Base-by-base conservation (phyloP, 441 rosid species). In the Eruca vesicaria region DNA sequence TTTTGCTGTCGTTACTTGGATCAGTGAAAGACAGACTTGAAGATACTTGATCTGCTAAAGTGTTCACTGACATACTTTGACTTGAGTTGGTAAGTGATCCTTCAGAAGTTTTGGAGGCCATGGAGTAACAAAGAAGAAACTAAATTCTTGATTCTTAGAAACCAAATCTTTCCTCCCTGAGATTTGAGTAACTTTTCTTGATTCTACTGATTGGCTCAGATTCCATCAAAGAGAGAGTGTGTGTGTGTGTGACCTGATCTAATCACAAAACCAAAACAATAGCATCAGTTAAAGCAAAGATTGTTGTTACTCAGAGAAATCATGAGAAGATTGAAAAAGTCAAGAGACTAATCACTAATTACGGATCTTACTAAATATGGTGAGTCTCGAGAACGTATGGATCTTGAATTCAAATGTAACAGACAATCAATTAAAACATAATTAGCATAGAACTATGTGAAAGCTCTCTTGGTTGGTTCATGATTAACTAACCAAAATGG, bases 61-160 rank as follows among this genome's bases (percentile, higher is more conserved):
- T 45, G 80, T 76, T 59, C 50, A 78, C 23, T 21, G 79, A 72
- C 36, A 80, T 79, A 23, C 66, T 73, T 64, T 74, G 69, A 61
- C 62, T 76, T 69, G 79, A 73, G 79, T 16, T 73, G 4, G 64
- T 68, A 58, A 38, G 77, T 61, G 83, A 81, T 61, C 85, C 85
- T 60, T 84, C 82, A 0, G 56, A 11, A 35, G 65, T 68, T 23
- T 82, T 84, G 80, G 92, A 81, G 45, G 94, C 89, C 97, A 91
- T 86, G 18, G 78, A 69, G 38, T 23, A 19, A 35, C 10, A 71
- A 55, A 28, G 31, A 53, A 32, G 9, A 53, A n/a, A 2, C 63
- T 57, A n/a, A n/a, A n/a, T n/a, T n/a, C 59, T 71, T 45, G 75
- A 71, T 67, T 62, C 45, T 26, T 55, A 81, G 15, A 73, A 71